A percentile compares a stretch with the other conserved stretches of the same genome.
Conservation (phyloP, 163 green algal genomes). For the Scenedesmus sp. region DNA sequence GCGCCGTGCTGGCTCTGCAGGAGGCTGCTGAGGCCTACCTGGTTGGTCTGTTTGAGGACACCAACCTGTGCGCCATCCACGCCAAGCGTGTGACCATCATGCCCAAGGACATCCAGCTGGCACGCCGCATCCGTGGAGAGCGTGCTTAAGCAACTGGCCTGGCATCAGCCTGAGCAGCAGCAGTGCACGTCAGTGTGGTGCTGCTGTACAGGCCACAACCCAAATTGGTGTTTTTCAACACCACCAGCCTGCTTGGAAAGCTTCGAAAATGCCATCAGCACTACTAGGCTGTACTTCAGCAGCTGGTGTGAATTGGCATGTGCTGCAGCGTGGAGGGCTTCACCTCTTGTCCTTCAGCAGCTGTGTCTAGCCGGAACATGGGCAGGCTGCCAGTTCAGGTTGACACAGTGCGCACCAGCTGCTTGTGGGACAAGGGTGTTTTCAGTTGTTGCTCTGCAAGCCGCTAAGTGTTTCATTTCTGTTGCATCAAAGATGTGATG, state of each 20-base stretch:
- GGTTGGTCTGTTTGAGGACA: conserved; percentile 79
- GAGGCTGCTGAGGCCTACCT: conserved; percentile 87
- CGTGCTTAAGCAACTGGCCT: conserved; percentile 87
- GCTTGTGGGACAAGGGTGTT: too few relatives aligned
- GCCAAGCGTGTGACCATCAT: conserved; percentile 99
- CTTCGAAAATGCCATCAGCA: not conserved
- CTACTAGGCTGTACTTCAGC: not conserved
- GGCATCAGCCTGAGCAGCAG: not conserved
- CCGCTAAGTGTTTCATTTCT: not conserved
- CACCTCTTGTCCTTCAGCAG: too few relatives aligned
- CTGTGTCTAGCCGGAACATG: too few relatives aligned
- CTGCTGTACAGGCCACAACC: not conserved
- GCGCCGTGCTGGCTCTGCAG: conserved; percentile 90
- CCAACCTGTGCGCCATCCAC: conserved; percentile 93
- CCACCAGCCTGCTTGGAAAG: conserved; percentile 21
- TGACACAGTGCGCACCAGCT: too few relatives aligned
- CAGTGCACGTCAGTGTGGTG: not conserved
- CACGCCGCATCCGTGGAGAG: conserved; percentile 79
- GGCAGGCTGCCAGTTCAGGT: too few relatives aligned
- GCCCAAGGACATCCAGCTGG: conserved; percentile 99
- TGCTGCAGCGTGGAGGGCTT: too few relatives aligned
- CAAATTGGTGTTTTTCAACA: conserved; percentile 50
- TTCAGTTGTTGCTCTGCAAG: too few relatives aligned
- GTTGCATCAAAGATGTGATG: not conserved
- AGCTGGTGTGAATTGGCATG: too few relatives aligned